Conservation (phyloP, 768 basidiomycete species). For the Serendipita sp. region DNA sequence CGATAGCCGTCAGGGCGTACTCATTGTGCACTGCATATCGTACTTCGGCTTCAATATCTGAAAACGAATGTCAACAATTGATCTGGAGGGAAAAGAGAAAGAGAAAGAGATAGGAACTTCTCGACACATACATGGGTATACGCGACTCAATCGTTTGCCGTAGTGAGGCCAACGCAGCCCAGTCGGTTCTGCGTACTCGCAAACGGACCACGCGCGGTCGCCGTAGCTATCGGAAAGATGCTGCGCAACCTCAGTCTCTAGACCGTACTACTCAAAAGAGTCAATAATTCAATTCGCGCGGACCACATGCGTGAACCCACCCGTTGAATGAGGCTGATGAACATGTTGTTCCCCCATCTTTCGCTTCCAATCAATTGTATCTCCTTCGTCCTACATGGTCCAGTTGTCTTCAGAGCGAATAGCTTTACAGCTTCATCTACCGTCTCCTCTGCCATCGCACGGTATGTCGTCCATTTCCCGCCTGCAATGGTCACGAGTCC, state of each 20-base stretch:
- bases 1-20: constrained; percentile 82
- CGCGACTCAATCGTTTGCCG: constrained; percentile 50
- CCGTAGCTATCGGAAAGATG: constrained; percentile 92
- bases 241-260: constrained; percentile 83
- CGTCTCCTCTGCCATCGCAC: constrained; percentile 90
- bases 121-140: constrained; percentile 54
- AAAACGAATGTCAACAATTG: not conserved
- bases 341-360: constrained; percentile 93
- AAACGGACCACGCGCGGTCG: constrained; percentile 92
- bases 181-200: constrained; percentile 60
- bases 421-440: constrained; percentile 73
- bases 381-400: constrained; percentile 60
- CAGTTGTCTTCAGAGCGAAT: constrained; percentile 46
- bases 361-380: constrained; percentile 82
- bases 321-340: constrained; percentile 85
- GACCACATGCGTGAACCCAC: constrained; percentile 27
- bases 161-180: constrained; percentile 76
- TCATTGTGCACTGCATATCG: constrained; percentile 78
- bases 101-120: no score
- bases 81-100: not conserved
- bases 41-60: constrained; percentile 86
- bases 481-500: constrained; percentile 90
- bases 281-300: not conserved
- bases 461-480: constrained; percentile 98
- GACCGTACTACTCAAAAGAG: constrained; percentile 49